Base-by-base conservation (phyloP, 176 grass and related monocot genomes). In the Juncus effusus region DNA sequence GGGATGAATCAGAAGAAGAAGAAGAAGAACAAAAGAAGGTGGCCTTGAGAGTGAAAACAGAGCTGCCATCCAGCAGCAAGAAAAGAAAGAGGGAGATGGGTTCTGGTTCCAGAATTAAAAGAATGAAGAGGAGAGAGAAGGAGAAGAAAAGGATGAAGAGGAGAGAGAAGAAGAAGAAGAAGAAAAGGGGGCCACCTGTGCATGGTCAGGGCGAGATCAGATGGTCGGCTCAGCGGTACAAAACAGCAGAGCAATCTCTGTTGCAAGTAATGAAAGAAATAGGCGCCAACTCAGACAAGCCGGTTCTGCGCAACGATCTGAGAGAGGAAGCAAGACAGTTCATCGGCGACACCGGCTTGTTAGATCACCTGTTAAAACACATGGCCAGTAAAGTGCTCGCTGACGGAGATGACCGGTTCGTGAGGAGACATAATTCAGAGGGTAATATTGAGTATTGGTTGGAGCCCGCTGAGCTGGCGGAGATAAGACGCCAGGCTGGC, bases 361-460 rank as follows among this genome's bases (percentile, higher is more conserved):
- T 97, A 10, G 88, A 92, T 49, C 80, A 97, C 77, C 85, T 88
- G 28, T 85, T 97, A 5, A 81, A 77, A 66, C 80, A 92, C 77
- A 65, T 83, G 68, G 63, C 64, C 2, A 77, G 82, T 39, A 84
- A 84, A 49, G 77, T 84, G 0, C 69, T 80, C 1, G 49, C 79
- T 4, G 74, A 77, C 3, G 56, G 82, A 7, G 47, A 10, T 28
- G 74, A 96, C 13, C 57, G 87, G 10, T 66, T 96, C 13, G 82
- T 82, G 0, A 67, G 84, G 38, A 61, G 77, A 28, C 78, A 91
- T 67, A 89, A 82, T 70, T 14, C 80, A 10, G 75, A 83, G 59
- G 93, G 85, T 14, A 71, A 38, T 15, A 76, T 86, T 38, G 93
- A 84, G 75, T 97, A 91, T 60, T 91, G 85, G 80, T 62, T 97